These are phyloP conservation scores for Canavalia gladiata DNA, from an alignment of 306 rosid species.

Conservation along the genomic window DNA sequence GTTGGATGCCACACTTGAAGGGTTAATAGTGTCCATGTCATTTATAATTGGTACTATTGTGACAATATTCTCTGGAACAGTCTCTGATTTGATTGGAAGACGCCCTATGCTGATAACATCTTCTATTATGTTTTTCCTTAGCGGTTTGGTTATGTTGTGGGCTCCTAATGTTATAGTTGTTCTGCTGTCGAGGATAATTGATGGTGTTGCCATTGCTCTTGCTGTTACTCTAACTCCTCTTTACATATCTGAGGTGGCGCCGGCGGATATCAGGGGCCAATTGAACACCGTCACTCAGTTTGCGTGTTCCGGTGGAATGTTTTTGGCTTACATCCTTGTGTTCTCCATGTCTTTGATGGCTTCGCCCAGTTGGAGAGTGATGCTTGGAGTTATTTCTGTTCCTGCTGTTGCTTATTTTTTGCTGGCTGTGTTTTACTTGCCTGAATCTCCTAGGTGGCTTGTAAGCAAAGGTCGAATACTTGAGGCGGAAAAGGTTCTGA, in stretches of 20 bases:
- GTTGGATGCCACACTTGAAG: slow-evolving; percentile 84
- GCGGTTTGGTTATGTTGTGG: slow-evolving; percentile 83
- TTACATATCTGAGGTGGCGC: slow-evolving; percentile 95
- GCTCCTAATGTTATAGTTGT: slow-evolving; percentile 79
- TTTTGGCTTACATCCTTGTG: slow-evolving; percentile 81
- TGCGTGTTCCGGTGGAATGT: slow-evolving; percentile 91
- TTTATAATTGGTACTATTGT: slow-evolving; percentile 88
- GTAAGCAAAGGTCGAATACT: slow-evolving; percentile 89
- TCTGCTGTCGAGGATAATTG: slow-evolving; percentile 75
- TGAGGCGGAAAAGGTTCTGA: slow-evolving; percentile 82
- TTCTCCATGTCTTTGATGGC: slow-evolving; percentile 78
- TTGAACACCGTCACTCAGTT: slow-evolving; percentile 89
- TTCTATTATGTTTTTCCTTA: slow-evolving; percentile 68
- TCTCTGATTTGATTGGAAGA: slow-evolving; percentile 90
- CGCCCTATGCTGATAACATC: slow-evolving; percentile 83
- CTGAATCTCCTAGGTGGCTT: slow-evolving; percentile 98
- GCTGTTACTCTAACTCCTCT: slow-evolving; percentile 81
- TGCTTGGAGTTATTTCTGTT: slow-evolving; percentile 80
- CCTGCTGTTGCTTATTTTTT: slow-evolving; percentile 78
- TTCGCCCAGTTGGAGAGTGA: slow-evolving; percentile 85
- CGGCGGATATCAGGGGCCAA: slow-evolving; percentile 90
- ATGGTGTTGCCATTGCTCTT: slow-evolving; percentile 84
- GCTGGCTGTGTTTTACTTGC: slow-evolving; percentile 75
- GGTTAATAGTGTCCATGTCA: slow-evolving; percentile 89
- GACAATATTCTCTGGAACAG: slow-evolving; percentile 81